These are phyloP conservation scores for Cladosporium colombiae DNA, from an alignment of 2,329 filamentous ascomycete genomes.

Conservation along the genomic window DNA sequence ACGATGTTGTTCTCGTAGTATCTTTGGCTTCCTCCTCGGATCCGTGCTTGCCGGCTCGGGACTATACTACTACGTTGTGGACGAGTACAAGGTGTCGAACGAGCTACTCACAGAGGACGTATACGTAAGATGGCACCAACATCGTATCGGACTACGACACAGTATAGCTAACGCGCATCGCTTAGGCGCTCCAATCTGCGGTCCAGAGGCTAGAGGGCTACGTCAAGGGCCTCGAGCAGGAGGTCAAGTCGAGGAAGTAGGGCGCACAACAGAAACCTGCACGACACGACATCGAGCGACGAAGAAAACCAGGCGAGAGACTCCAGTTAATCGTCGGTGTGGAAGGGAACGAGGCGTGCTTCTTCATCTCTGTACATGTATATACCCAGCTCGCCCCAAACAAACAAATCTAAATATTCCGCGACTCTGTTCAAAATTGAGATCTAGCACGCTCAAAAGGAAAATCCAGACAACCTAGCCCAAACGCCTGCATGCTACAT, in stretches of 20 bases:
- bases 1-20: slow-evolving; percentile 51
- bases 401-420: neutral
- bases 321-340: neutral
- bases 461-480: neutral
- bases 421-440: neutral
- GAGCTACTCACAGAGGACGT: slow-evolving; percentile 94
- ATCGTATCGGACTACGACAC: neutral
- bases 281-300: neutral
- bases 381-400: slow-evolving; percentile 18
- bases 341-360: slow-evolving; percentile 5
- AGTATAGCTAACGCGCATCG: neutral
- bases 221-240: slow-evolving; percentile 78
- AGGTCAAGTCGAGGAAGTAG: slow-evolving; percentile 65
- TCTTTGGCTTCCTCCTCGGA: slow-evolving; percentile 90
- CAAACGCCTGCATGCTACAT: slow-evolving; percentile 14
- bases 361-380: slow-evolving; percentile 30
- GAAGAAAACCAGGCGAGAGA: neutral
- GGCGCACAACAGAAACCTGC: slow-evolving; percentile 8
- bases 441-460: neutral
- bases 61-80: slow-evolving; percentile 89
- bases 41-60: slow-evolving; percentile 74
- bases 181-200: slow-evolving; percentile 79
- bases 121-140: slow-evolving; percentile 68
- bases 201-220: slow-evolving; percentile 85
- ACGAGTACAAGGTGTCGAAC: slow-evolving; percentile 92